Conservation (phyloP, 225 moss, liverwort and hornwort genomes). For the Pseudisothecium myosuroides region DNA sequence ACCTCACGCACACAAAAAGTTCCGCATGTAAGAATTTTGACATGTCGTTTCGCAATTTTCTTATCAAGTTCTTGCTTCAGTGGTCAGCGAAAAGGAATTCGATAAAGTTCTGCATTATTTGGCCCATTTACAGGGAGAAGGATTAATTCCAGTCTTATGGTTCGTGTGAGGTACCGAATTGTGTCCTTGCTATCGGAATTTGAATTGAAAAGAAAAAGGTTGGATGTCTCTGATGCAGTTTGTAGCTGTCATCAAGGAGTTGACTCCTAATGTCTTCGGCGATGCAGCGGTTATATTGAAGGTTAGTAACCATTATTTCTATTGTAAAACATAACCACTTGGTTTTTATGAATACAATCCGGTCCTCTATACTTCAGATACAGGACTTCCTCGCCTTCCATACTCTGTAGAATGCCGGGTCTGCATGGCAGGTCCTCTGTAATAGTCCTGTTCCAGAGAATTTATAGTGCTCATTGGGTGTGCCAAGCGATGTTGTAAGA, state of each 20-base stretch:
- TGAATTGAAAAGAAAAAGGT: not conserved
- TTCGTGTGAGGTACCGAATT: not conserved
- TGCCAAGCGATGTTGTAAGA: not conserved
- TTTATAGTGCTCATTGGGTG: not conserved
- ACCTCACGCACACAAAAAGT: conserved; percentile 6
- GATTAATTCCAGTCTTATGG: not conserved
- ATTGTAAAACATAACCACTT: not conserved
- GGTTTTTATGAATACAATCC: not conserved
- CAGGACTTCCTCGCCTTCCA: not conserved
- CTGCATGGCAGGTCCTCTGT: not conserved
- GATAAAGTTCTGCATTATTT: not conserved
- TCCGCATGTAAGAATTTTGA: conserved; percentile 20
- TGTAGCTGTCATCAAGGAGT: conserved; percentile 65
- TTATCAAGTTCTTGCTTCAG: not conserved
- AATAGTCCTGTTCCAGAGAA: not conserved
- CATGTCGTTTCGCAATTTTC: not conserved
- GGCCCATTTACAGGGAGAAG: not conserved
- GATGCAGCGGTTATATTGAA: conserved; percentile 52
- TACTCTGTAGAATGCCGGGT: not conserved
- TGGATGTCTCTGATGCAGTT: conserved; percentile 25
- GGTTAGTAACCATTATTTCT: conserved; percentile 25
- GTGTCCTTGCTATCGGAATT: not conserved
- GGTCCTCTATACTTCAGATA: not conserved
- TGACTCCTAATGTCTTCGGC: conserved; percentile 44
- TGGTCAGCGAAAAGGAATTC: not conserved